A percentile compares a stretch with the other conserved stretches of the same genome.
Conservation (phyloP, 2,329 filamentous ascomycete species). For the Myotisia sp. region DNA sequence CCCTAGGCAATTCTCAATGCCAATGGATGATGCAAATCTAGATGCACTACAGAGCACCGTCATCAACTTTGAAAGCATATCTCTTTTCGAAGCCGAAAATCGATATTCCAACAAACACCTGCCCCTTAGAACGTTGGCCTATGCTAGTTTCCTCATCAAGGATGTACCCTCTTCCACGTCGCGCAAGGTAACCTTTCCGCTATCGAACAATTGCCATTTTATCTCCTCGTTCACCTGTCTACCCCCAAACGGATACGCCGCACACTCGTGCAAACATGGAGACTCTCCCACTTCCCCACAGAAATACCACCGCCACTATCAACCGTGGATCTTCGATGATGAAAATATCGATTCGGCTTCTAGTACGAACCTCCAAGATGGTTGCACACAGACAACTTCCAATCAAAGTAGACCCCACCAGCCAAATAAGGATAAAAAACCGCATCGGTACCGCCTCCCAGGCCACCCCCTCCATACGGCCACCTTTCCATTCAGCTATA, state of each 20-base stretch:
- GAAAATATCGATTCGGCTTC: conserved; percentile 1
- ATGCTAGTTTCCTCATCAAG: conserved; percentile 15
- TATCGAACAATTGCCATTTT: conserved; percentile 40
- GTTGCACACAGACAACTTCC: too few species aligned
- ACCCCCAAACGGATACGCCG: conserved; percentile 25
- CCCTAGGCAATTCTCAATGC: conserved; percentile 25
- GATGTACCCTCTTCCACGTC: conserved; percentile 9
- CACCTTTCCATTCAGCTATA: conserved; percentile 20
- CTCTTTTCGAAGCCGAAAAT: conserved; percentile 12
- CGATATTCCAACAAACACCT: conserved; percentile 10
- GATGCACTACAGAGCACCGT: conserved; percentile 8
- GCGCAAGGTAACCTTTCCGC: conserved; percentile 22
- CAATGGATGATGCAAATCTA: conserved; percentile 20
- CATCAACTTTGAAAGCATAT: conserved; percentile 9
- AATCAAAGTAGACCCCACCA: not conserved
- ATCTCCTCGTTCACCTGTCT: conserved; percentile 41
- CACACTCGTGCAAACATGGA: conserved; percentile 5
- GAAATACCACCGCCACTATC: conserved; percentile 6
- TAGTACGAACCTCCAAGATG: not conserved
- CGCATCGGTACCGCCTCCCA: conserved; percentile 18
- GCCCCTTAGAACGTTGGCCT: conserved; percentile 17
- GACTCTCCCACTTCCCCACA: not conserved
- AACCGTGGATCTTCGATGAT: conserved; percentile 3
- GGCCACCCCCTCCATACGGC: conserved; percentile 26
- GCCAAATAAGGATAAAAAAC: conserved; percentile 1